phyloP scores from a whole-genome alignment of 768 basidiomycete genomes.

The Amanita rimosa region DNA sequence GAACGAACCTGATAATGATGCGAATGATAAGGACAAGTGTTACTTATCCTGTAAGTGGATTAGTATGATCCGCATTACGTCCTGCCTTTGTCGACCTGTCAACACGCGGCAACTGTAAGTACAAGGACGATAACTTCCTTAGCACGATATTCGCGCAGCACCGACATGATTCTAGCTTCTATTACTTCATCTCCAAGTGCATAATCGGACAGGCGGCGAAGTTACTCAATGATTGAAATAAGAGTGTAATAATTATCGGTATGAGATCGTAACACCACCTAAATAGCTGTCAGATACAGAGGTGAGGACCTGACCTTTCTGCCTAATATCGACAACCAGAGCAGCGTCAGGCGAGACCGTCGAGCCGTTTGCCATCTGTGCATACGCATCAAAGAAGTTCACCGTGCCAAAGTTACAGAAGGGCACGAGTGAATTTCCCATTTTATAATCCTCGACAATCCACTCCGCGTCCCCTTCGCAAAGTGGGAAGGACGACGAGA shows the following conservation, averaged over 20 bases:
- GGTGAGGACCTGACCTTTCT: neutral
- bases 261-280: neutral
- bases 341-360: neutral
- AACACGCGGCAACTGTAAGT: no score
- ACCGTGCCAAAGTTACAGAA: neutral
- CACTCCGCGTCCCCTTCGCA: neutral
- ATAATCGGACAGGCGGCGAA: no score
- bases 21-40: no score
- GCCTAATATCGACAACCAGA: neutral
- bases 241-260: neutral
- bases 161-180: no score
- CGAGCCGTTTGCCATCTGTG: neutral
- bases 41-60: no score
- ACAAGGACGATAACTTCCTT: no score
- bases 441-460: neutral
- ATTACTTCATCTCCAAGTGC: no score
- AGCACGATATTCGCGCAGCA: no score
- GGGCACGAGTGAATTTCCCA: neutral
- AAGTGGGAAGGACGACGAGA: neutral
- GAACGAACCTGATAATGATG: no score
- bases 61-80: no score
- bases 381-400: neutral
- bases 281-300: neutral
- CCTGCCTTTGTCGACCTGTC: no score
- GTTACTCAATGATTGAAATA: no score